Evolutionary conservation across 1,284 basidiomycete genomes (phyloP).

Genomic region (Melampsora larici-populina): DNA sequence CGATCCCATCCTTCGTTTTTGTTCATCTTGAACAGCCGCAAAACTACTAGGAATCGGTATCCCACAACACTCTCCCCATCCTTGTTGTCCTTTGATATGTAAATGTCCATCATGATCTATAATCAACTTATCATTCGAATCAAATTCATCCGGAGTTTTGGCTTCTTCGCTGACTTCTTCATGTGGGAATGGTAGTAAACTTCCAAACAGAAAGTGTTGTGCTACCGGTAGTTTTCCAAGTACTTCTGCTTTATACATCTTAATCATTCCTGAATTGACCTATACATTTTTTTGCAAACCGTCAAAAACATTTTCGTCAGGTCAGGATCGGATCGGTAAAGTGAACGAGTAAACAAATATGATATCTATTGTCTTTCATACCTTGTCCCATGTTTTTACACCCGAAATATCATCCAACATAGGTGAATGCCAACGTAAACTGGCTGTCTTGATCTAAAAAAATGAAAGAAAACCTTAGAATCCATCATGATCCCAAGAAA

Average conservation of each 20-base stretch:
- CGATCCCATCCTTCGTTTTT: constrained; percentile 9
- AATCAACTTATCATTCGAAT: constrained; percentile 54
- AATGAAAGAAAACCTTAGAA: background rate
- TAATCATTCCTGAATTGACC: constrained; percentile 95
- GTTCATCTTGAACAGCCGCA: constrained; percentile 53
- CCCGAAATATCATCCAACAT: constrained; percentile 98
- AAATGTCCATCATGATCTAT: constrained; percentile 63
- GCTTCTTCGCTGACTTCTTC: constrained; percentile 56
- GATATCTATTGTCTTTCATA: background rate
- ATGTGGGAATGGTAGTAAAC: constrained; percentile 70
- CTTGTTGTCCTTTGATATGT: constrained; percentile 61
- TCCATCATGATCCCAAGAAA: background rate
- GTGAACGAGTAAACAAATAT: too few species aligned
- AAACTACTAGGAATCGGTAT: constrained; percentile 56
- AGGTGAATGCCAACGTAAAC: constrained; percentile 94
- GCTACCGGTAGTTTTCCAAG: constrained; percentile 91
- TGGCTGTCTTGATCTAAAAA: constrained; percentile 83
- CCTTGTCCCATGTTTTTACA: constrained; percentile 56
- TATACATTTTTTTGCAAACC: constrained; percentile 69
- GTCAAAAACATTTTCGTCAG: constrained; percentile 1
- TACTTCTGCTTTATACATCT: constrained; percentile 96
- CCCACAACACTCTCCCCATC: constrained; percentile 76
- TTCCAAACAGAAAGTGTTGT: constrained; percentile 94
- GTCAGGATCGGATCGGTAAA: background rate
- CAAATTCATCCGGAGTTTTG: constrained; percentile 49